Percentiles rank a stretch among this genome's conserved stretches.
Conservation (phyloP, 176 grass and related monocot genomes). For the Oryza punctata region DNA sequence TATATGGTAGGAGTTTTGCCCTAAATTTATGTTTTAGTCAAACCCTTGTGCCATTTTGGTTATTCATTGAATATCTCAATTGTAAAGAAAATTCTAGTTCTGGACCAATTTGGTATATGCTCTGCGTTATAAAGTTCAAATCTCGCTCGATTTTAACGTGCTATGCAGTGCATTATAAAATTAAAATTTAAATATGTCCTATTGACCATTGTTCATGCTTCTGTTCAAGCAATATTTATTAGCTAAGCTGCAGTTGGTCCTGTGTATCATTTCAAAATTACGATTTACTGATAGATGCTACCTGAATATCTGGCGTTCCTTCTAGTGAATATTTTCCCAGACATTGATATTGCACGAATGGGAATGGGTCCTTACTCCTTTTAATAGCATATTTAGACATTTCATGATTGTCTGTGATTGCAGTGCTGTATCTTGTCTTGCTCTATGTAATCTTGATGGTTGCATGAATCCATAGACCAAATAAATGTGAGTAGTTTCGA, state of each 20-base stretch:
- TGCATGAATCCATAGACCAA: neutral
- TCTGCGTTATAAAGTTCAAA: neutral
- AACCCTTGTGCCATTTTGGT: neutral
- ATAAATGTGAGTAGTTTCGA: neutral
- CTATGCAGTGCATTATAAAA: neutral
- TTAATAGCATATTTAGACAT: neutral
- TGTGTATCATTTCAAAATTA: neutral
- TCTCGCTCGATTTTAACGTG: neutral
- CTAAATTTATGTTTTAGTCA: neutral
- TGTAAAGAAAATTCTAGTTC: neutral
- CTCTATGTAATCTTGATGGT: neutral
- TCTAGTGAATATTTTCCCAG: neutral
- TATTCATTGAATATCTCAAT: neutral
- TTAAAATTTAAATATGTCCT: neutral
- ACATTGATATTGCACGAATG: neutral
- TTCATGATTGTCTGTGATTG: constrained; percentile 6
- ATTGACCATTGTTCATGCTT: neutral
- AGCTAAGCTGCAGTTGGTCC: neutral
- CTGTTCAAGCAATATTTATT: neutral
- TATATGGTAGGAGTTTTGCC: neutral
- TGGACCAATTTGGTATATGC: neutral
- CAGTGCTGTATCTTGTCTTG: neutral
- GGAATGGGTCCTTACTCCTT: neutral
- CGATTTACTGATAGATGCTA: neutral
- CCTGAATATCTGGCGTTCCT: neutral